Base-by-base conservation (phyloP, 768 basidiomycete species). In the Lactifluus rugatus region DNA sequence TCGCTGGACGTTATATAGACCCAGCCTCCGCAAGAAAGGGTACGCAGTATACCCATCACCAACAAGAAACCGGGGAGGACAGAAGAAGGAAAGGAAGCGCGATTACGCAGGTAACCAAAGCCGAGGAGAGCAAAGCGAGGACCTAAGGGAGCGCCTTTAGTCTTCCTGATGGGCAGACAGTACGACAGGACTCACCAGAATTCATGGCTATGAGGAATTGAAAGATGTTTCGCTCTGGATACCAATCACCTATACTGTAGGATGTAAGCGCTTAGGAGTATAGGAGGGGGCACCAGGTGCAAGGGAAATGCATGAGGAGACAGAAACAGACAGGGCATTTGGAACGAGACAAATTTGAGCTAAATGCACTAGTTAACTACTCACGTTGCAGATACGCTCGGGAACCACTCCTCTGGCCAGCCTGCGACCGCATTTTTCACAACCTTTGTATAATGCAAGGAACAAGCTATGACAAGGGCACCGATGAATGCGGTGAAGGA, bases 391-490 rank as follows among this genome's bases (percentile, higher is more conserved):
- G 88, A 89, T 9, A 95, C 93, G 5, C 89, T 92, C 7, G 93
- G 93, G 62, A 89, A 89, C 87, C 87, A 93, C 67, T 95, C 92
- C 48, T 90, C 73, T 0, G 92, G 92, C 66, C 86, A 94, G 14
- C 78, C 83, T 49, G 87, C 86, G 11, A 93, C 79, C 14, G 77
- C 81, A 67, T 95, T 95, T 74, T 87, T 89, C 37, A 92, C 89
- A 28, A 95, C 82, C 67, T 86, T 85, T 63, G 80, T 79, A 74
- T 86, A 93, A 68, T 93, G 87, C n/a, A 88, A 75, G 0, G 75
- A 66, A 62, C 78, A 81, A 0, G 83, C 90, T 32, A 91, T 64
- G 23, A 75, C 55, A 28, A 95, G 75, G 2, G 91, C 87, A 4
- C 73, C 67, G 25, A 70, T 31, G 67, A 93, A 93, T 0, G 91